Percentiles rank a stretch among this genome's conserved stretches.
Conservation (phyloP, 2,329 filamentous ascomycete species). For the Lojkania enalia region DNA sequence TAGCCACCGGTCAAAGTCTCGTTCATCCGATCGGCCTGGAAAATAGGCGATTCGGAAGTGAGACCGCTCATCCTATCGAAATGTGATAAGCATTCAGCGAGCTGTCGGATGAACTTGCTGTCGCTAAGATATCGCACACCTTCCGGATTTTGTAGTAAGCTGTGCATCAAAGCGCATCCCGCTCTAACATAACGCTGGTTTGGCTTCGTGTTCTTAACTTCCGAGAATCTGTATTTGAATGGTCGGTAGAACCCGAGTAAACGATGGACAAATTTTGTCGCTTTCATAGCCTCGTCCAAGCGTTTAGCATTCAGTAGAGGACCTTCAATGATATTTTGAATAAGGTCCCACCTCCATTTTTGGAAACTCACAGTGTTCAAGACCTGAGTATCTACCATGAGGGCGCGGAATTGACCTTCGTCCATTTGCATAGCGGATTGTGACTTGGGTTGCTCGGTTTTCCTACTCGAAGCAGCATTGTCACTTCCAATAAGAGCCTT, state of each 20-base stretch:
- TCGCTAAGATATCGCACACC: slow-evolving; percentile 84
- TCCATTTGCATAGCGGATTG: slow-evolving; percentile 66
- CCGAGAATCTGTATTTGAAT: slow-evolving; percentile 94
- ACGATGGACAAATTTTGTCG: slow-evolving; percentile 94
- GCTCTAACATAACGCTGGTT: slow-evolving; percentile 93
- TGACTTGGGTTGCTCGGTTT: slow-evolving; percentile 51
- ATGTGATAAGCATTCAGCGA: slow-evolving; percentile 94
- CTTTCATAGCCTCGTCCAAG: slow-evolving; percentile 90
- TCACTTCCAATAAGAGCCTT: slow-evolving; percentile 30
- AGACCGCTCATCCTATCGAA: slow-evolving; percentile 78
- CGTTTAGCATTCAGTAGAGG: slow-evolving; percentile 88
- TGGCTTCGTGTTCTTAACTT: slow-evolving; percentile 84
- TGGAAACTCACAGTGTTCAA: slow-evolving; percentile 85
- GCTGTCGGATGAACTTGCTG: slow-evolving; percentile 89
- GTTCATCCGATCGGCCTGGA: slow-evolving; percentile 79
- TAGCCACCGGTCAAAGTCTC: slow-evolving; percentile 92
- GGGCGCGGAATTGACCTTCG: slow-evolving; percentile 63
- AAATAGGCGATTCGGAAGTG: slow-evolving; percentile 84
- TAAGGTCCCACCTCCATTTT: slow-evolving; percentile 98
- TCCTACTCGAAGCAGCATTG: slow-evolving; percentile 35
- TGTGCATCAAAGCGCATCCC: slow-evolving; percentile 85
- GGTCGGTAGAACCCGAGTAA: slow-evolving; percentile 93
- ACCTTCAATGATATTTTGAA: slow-evolving; percentile 88
- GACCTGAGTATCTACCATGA: slow-evolving; percentile 78
- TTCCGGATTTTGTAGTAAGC: slow-evolving; percentile 81